Base-by-base conservation (phyloP, 1,284 basidiomycete genomes). In the Mycocalia duriaeana region DNA sequence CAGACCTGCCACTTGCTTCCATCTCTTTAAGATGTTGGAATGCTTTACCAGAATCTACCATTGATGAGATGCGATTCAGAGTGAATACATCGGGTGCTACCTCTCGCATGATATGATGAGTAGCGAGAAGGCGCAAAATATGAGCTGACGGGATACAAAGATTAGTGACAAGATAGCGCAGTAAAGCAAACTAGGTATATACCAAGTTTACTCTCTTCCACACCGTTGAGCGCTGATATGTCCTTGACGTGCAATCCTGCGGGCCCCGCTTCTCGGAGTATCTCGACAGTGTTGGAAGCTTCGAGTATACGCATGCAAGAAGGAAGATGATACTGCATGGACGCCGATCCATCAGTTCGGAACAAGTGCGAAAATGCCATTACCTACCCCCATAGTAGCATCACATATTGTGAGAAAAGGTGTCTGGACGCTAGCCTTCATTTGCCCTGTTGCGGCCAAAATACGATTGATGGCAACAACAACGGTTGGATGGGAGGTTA, bases 371-470 rank as follows among this genome's bases (percentile, higher is more conserved):
- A 31, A 31, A 31, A 9, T 31, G 28, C 8, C 28, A n/a, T 9
- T 42, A 72, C 79, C 48, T 55, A 85, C 83, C 24, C 71, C 76
- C 79, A 85, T 83, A 8, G 70, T 64, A 2, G 81, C 81, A 57
- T 86, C 84, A 54, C 81, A 84, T 9, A 88, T 63, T 14, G 75
- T 77, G 28, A 83, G 64, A 58, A 86, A 86, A 25, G 85, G 85
- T 8, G 68, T 66, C 58, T 85, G 82, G 14, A 85, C 78, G 20
- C 73, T 77, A 6, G 72, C 77, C 13, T 72, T 66, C 51, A 88
- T 64, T 57, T 88, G 85, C 2, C 78, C 82, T 25, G 79, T 76
- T 2, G 85, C 84, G 26, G 83, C 77, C 26, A 86, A 73, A 45
- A 88, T 81, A 49, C 68, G 72, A 47, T 76, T 77, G 25, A 80